phyloP scores from a whole-genome alignment of 2,329 filamentous ascomycete genomes.

The Phialocephala sp. region DNA sequence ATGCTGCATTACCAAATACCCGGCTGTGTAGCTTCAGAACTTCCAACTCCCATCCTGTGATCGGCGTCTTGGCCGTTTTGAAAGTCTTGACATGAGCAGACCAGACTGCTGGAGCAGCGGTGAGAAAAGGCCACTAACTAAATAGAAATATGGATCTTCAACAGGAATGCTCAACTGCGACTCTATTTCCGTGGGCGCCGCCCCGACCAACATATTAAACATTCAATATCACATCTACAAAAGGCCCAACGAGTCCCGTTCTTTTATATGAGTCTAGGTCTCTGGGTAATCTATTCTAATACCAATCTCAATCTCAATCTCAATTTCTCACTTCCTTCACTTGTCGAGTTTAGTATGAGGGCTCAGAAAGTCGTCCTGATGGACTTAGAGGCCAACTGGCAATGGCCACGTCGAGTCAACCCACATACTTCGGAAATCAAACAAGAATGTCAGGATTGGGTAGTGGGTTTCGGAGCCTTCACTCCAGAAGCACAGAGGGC shows the following conservation, averaged over 20 bases:
- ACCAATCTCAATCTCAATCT: neutral
- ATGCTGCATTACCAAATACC: neutral
- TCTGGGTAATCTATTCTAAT: neutral
- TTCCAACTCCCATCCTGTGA: neutral
- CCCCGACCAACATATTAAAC: neutral
- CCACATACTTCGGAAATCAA: conserved; percentile 13
- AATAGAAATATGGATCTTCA: neutral
- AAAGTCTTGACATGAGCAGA: neutral
- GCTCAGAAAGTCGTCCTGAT: conserved; percentile 6
- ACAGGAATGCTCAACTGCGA: neutral
- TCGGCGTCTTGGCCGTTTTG: neutral
- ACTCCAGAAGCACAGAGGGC: conserved; percentile 16
- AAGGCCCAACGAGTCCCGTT: neutral
- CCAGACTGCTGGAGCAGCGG: neutral
- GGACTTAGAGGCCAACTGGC: conserved; percentile 17
- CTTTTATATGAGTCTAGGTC: neutral
- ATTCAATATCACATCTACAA: neutral
- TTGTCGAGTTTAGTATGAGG: neutral
- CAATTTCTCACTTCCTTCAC: neutral
- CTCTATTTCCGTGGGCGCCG: neutral
- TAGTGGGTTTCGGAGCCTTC: conserved; percentile 5
- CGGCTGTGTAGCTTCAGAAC: neutral
- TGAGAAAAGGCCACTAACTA: neutral
- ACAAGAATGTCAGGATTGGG: conserved; percentile 17
- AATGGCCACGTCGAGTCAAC: conserved; percentile 13